Evolutionary conservation across 352 stramenopile genomes (phyloP), one percentile per base, ranked within the genome.

Genomic region (Globisporangium carolinianum): DNA sequence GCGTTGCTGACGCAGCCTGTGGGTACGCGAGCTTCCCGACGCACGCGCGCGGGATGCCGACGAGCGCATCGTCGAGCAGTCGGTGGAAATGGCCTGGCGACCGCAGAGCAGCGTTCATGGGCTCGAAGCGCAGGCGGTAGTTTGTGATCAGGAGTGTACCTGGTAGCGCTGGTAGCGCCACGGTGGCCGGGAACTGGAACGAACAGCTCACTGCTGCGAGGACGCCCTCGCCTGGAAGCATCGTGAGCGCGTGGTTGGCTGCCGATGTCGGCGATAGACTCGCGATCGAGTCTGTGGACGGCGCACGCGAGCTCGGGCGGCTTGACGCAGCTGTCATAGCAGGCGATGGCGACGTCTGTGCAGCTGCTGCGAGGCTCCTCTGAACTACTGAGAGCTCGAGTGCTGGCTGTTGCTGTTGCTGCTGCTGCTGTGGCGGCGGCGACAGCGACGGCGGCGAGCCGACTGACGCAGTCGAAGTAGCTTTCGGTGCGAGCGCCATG

Each of bases 61-160:
- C 48, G 9, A 92, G 65, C 2, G 82, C 82, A 41, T 72, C 65
- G 56, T 91, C 79, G 18, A 94, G 59, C 5, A 91, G 55, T 11
- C 68, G 61, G 47, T 90, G 79, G 54, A 86, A 79, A 1, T 72
- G 66, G 5, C 77, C 81, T 5, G 55, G 61, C 0, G 61, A 58
- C 47, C 72, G 64, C 37, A 89, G 52, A 2, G 78, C 72, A 0
- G 66, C 48, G 45, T 67, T 87, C 37, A 69, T 57, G 0, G 85
- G 85, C 55, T 91, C 80, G 47, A 92, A 92, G 24, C 73, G 79
- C 18, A 94, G 71, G 0, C 85, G 67, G 53, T 76, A 94, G 61
- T 62, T 85, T 45, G 85, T 85, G 17, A 94, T 69, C 42, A 75
- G 65, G 35, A 94, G 72, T 48, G 64, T 75, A 0, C 82, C 83